phyloP scores from a whole-genome alignment of 2,329 filamentous ascomycete species.

The Pezicula neosporulosa region DNA sequence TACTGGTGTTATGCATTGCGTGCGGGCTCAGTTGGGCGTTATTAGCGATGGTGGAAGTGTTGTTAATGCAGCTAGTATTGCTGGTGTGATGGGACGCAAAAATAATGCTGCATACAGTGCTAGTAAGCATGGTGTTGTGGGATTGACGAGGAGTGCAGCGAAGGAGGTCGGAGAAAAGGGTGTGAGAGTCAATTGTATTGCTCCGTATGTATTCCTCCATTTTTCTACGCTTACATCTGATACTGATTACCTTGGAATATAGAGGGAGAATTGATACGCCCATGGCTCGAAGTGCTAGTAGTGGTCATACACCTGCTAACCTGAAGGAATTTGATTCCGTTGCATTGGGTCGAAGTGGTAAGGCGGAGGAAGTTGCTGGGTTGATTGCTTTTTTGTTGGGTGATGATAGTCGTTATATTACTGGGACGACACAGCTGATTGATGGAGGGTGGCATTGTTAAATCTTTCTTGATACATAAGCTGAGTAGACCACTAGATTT shows the following conservation, averaged over 20 bases:
- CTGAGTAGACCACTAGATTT: too few relatives aligned
- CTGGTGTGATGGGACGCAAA: constrained; percentile 33
- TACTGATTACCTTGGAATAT: neutral
- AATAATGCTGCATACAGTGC: constrained; percentile 25
- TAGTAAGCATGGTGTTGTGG: constrained; percentile 29
- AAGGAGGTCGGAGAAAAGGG: constrained; percentile 22
- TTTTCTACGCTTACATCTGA: neutral
- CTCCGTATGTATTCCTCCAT: constrained; percentile 10
- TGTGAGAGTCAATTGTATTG: constrained; percentile 12
- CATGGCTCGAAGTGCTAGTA: neutral
- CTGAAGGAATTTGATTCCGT: neutral
- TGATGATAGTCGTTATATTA: constrained; percentile 1
- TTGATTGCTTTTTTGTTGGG: constrained; percentile 8
- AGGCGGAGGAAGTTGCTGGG: constrained; percentile 26
- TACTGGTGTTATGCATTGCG: constrained; percentile 45
- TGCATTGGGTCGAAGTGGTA: constrained; percentile 13
- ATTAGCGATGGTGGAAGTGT: constrained; percentile 50
- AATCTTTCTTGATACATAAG: neutral
- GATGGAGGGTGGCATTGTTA: constrained; percentile 5
- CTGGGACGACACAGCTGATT: constrained; percentile 1
- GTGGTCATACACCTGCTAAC: neutral
- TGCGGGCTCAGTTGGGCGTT: constrained; percentile 43
- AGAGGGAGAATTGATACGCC: constrained; percentile 3
- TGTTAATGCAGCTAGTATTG: constrained; percentile 46
- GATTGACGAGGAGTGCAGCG: constrained; percentile 24